Percentiles rank a stretch among this genome's conserved stretches.
Conservation (phyloP, 208 protist species). For the Herpetomonas samuelpessoai region DNA sequence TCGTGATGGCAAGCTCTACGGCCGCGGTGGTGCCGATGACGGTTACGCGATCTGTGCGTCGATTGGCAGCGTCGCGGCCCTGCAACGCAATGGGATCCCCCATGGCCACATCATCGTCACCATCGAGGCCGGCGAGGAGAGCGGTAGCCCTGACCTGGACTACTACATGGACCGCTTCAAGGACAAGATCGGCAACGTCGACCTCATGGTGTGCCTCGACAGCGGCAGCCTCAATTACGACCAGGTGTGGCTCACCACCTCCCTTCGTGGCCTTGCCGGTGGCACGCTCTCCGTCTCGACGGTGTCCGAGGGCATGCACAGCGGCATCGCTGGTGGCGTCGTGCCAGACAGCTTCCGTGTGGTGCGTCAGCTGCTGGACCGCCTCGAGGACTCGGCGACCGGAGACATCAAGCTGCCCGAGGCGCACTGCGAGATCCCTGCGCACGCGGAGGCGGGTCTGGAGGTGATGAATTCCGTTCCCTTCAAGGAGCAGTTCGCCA, state of each 20-base stretch:
- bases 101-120: constrained; percentile 82
- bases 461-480: constrained; percentile 56
- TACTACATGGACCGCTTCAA: constrained; percentile 76
- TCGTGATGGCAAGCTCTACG: constrained; percentile 88
- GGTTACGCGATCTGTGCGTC: constrained; percentile 86
- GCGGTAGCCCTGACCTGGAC: constrained; percentile 77
- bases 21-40: constrained; percentile 90
- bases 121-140: constrained; percentile 94
- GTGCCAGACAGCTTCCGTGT: constrained; percentile 95
- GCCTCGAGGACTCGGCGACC: constrained; percentile 92
- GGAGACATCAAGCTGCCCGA: constrained; percentile 86
- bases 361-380: constrained; percentile 73
- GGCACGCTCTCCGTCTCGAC: constrained; percentile 84
- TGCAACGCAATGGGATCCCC: constrained; percentile 80
- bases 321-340: constrained; percentile 89
- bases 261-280: constrained; percentile 85
- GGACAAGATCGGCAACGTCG: constrained; percentile 67
- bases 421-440: constrained; percentile 88
- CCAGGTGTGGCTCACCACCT: constrained; percentile 94
- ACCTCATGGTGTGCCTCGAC: constrained; percentile 95
- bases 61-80: constrained; percentile 55
- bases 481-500: constrained; percentile 62
- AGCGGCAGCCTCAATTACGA: constrained; percentile 93
- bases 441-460: constrained; percentile 30
- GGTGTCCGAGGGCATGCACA: constrained; percentile 91